phyloP scores from a whole-genome alignment of 768 basidiomycete species.

The Strobilomyces dryophilus region DNA sequence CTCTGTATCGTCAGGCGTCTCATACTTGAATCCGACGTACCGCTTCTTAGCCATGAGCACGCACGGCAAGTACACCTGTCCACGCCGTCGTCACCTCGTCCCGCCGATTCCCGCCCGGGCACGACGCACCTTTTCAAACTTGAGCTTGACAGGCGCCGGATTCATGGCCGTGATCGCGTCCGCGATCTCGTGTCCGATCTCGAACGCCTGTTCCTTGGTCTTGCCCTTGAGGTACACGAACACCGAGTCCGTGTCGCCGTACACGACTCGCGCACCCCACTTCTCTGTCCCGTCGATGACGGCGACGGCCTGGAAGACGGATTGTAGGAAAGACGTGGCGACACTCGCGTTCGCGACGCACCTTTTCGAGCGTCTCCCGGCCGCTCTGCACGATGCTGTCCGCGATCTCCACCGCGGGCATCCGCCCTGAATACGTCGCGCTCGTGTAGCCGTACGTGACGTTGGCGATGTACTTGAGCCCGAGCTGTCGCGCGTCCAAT shows the following conservation, averaged over 20 bases:
- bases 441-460: slow-evolving; percentile 96
- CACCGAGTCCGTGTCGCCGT: slow-evolving; percentile 96
- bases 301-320: slow-evolving; percentile 62
- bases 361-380: slow-evolving; percentile 93
- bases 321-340: not conserved
- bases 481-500: slow-evolving; percentile 87
- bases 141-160: slow-evolving; percentile 89
- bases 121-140: slow-evolving; percentile 85
- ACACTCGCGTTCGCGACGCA: slow-evolving; percentile 24
- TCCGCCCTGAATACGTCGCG: slow-evolving; percentile 91
- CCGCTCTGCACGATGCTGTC: slow-evolving; percentile 98
- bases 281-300: slow-evolving; percentile 69
- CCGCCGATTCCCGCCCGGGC: not conserved
- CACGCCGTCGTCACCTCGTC: not conserved
- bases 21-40: slow-evolving; percentile 97
- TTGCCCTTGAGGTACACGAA: slow-evolving; percentile 89
- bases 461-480: slow-evolving; percentile 91
- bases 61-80: slow-evolving; percentile 89
- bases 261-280: slow-evolving; percentile 93
- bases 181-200: slow-evolving; percentile 90
- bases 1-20: slow-evolving; percentile 70
- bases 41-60: slow-evolving; percentile 98
- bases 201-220: slow-evolving; percentile 91
- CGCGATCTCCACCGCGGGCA: slow-evolving; percentile 98
- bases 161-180: slow-evolving; percentile 82